phyloP scores from a whole-genome alignment of 768 basidiomycete species.

The Lactarius psammicola region DNA sequence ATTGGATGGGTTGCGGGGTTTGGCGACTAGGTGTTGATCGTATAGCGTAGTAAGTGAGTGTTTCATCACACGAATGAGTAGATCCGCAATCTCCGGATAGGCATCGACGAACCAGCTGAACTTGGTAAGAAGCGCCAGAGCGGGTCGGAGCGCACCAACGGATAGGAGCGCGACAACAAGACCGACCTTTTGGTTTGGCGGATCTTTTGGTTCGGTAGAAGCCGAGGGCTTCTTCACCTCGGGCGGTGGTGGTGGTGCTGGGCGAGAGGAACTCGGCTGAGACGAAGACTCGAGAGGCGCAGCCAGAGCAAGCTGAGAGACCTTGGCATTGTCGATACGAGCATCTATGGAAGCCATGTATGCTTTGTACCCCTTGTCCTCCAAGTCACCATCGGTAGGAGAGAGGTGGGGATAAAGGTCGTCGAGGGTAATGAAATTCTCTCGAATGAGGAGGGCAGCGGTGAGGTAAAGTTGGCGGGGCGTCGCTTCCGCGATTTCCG shows the following conservation, averaged over 20 bases:
- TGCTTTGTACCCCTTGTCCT: constrained; percentile 52
- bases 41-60: constrained; percentile 71
- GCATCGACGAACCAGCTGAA: constrained; percentile 85
- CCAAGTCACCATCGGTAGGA: constrained; percentile 78
- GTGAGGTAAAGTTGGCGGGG: constrained; percentile 77
- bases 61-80: constrained; percentile 74
- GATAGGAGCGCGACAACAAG: constrained; percentile 79
- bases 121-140: constrained; percentile 73
- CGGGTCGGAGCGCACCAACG: constrained; percentile 78
- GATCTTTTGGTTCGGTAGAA: constrained; percentile 42
- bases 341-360: constrained; percentile 62
- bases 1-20: constrained; percentile 62
- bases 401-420: constrained; percentile 89
- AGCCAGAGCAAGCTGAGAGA: constrained; percentile 80
- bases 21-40: constrained; percentile 46
- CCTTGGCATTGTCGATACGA: constrained; percentile 66
- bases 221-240: constrained; percentile 37
- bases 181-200: constrained; percentile 74
- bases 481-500: constrained; percentile 57
- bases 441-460: constrained; percentile 84
- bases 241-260: constrained; percentile 40
- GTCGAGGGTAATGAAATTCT: constrained; percentile 82
- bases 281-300: constrained; percentile 66
- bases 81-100: constrained; percentile 80
- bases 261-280: constrained; percentile 42